These are phyloP conservation scores for Ceratobasidium papillatum DNA, from an alignment of 1,284 basidiomycete species.

Conservation along the genomic window DNA sequence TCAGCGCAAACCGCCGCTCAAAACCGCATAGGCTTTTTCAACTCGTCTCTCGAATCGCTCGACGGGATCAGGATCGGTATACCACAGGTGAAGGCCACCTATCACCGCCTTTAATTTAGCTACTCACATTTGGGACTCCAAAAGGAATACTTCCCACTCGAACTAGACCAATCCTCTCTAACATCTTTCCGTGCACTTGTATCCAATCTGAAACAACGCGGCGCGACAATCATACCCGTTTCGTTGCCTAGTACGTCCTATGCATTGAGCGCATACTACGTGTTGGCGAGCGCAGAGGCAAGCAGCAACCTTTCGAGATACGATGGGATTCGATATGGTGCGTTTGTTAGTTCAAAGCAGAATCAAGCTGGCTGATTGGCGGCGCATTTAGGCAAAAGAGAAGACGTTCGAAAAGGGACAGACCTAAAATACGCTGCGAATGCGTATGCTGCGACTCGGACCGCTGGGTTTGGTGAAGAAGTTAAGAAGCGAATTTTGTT, in stretches of 20 bases:
- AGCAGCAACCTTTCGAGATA: constrained; percentile 92
- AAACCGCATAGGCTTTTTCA: neutral
- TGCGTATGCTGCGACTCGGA: constrained; percentile 68
- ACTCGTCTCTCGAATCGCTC: constrained; percentile 45
- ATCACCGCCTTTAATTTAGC: neutral
- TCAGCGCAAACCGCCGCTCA: constrained; percentile 7
- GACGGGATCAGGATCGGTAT: constrained; percentile 68
- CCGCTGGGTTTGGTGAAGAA: constrained; percentile 81
- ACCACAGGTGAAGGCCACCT: constrained; percentile 58
- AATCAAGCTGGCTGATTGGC: neutral
- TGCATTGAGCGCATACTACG: constrained; percentile 93
- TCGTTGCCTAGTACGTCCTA: constrained; percentile 80
- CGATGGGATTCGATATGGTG: constrained; percentile 76
- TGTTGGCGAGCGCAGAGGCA: constrained; percentile 93
- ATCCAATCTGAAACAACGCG: constrained; percentile 59
- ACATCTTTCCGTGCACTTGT: constrained; percentile 62
- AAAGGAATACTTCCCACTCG: constrained; percentile 84
- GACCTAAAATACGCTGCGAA: constrained; percentile 58
- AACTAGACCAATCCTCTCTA: constrained; percentile 65
- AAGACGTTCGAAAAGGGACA: constrained; percentile 56
- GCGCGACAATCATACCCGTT: constrained; percentile 77
- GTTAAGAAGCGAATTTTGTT: constrained; percentile 89
- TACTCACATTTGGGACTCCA: constrained; percentile 35
- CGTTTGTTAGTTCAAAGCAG: neutral
- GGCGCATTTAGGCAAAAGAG: constrained; percentile 57